Conservation (phyloP, 441 rosid genomes). For the Erysimum cheiri region DNA sequence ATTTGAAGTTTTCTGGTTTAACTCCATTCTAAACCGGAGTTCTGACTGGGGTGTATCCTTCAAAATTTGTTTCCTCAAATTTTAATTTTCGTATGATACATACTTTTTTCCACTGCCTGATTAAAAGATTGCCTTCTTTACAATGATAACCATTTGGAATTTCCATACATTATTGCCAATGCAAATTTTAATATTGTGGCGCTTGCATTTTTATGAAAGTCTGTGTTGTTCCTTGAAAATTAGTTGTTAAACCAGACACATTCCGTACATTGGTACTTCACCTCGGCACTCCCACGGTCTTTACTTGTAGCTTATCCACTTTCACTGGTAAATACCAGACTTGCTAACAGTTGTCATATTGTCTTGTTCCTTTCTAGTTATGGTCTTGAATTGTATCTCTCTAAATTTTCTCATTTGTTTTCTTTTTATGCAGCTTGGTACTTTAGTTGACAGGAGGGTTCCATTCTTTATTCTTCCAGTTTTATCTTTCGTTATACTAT, state of each 20-base stretch:
- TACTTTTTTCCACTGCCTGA: constrained; percentile 7
- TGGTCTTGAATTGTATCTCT: constrained; percentile 25
- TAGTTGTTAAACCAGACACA: constrained; percentile 64
- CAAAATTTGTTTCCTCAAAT: constrained; percentile 26
- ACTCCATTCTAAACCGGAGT: constrained; percentile 93
- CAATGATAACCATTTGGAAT: constrained; percentile 19
- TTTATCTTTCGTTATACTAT: constrained; percentile 73
- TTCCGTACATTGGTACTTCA: constrained; percentile 94
- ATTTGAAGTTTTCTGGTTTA: constrained; percentile 97
- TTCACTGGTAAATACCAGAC: constrained; percentile 66
- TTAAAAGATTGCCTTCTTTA: constrained; percentile 22
- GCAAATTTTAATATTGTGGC: constrained; percentile 13
- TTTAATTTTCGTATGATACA: constrained; percentile 6
- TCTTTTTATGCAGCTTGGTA: constrained; percentile 71
- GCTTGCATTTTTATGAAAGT: constrained; percentile 18
- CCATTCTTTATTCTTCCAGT: constrained; percentile 66
- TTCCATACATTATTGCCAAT: constrained; percentile 22
- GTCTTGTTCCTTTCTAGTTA: constrained; percentile 28
- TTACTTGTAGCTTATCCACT: constrained; percentile 93
- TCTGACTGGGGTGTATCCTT: constrained; percentile 99
- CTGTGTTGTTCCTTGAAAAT: constrained; percentile 50
- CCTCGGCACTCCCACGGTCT: constrained; percentile 93
- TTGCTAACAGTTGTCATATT: constrained; percentile 8
- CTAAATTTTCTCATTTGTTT: background rate
- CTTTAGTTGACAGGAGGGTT: constrained; percentile 81